Base-by-base conservation (phyloP, 2,329 filamentous ascomycete genomes). In the Diaporthe eres region DNA sequence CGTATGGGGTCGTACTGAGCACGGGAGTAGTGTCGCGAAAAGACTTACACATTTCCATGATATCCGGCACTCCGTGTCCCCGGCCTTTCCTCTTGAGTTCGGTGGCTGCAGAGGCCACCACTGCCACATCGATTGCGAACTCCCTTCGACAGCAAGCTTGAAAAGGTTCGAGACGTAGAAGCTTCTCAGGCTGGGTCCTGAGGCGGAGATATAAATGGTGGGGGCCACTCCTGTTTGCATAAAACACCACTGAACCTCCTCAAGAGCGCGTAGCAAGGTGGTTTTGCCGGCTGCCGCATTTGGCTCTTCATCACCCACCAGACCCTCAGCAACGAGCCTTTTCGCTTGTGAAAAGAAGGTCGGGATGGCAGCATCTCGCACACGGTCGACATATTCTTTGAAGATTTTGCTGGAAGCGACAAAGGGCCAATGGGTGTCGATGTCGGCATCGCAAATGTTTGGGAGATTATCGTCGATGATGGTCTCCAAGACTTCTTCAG, bases 41-140 rank as follows among this genome's bases (percentile, higher is more conserved):
- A 3, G 9, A 58, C 55, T 58, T 58, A 58, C 55, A 58, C 55
- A 58, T 37, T 10, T 58, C 55, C 55, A 58, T 1, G 55, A 58
- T 13, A 58, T n/a, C 10, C 55, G 55, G 31, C 28, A 37, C 31
- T 58, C 55, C 8, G 31, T 58, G 19, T 0, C 8, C 19, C 7
- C 5, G 4, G 9, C 12, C 34, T 22, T 37, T 6, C 10, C 22
- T 10, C 39, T 53, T 13, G 55, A 6, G 7, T 2, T 25, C 13
- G 71, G 71, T 34, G 71, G 71, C 4, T 37, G 55, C 15, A 72
- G 53, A 25, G 71, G 71, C 71, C 71, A 72, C 71, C 55, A 72
- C 28, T 55, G 25, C 71, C 71, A 72, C 15, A 22, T 12, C 13
- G 71, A 60, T 17, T 31, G 28, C 4, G 71, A 51, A 25, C 57